These are phyloP conservation scores for Pythium monospermum DNA, from an alignment of 352 stramenopile species.

Conservation along the genomic window DNA sequence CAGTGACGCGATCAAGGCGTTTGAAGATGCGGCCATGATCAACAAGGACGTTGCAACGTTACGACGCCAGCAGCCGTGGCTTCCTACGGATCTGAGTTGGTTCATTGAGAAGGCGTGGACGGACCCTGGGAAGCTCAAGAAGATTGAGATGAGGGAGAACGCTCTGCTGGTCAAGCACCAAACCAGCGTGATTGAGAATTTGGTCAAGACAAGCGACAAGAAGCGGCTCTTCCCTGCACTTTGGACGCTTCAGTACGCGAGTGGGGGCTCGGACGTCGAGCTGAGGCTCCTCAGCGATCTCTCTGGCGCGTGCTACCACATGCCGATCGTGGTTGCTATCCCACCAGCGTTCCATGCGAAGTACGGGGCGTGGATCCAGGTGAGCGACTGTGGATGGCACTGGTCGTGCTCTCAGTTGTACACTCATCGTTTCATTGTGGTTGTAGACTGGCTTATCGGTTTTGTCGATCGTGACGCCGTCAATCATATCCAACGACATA, in stretches of 20 bases:
- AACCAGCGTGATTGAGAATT: neutral
- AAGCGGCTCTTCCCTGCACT: neutral
- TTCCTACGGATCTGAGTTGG: neutral
- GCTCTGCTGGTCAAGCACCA: neutral
- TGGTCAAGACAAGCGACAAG: neutral
- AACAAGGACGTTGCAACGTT: neutral
- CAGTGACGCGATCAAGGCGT: neutral
- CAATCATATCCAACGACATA: neutral
- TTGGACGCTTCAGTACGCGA: neutral
- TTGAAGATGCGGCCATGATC: neutral
- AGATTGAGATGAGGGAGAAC: neutral
- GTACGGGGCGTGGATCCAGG: conserved; percentile 15
- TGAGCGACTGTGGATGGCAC: conserved; percentile 1
- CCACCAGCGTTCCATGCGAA: conserved; percentile 9
- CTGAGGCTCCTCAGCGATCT: conserved; percentile 14
- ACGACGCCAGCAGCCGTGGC: neutral
- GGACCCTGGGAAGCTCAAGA: neutral
- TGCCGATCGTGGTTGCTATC: conserved; percentile 18
- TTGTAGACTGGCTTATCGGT: neutral
- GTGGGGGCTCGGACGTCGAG: neutral
- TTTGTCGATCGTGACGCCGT: neutral
- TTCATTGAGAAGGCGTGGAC: neutral
- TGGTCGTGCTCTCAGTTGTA: too few species aligned
- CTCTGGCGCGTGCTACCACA: conserved; percentile 24
- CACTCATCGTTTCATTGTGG: neutral